These are phyloP conservation scores for Yarrowia bubula DNA, from an alignment of 805 yeast genomes.

Conservation along the genomic window DNA sequence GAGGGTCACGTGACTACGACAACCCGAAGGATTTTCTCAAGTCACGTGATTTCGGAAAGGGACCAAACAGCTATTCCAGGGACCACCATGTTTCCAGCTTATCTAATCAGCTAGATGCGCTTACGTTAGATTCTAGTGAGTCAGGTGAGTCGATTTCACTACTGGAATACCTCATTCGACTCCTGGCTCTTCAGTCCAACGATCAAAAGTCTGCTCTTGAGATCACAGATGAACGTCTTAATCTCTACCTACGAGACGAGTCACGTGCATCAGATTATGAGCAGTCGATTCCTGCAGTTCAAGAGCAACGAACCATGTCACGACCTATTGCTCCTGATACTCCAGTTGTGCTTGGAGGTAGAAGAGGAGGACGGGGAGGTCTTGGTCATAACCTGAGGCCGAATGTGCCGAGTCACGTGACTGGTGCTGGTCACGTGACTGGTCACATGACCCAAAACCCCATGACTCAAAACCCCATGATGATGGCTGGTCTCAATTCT, in stretches of 20 bases:
- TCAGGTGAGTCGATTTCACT: slow-evolving; percentile 49
- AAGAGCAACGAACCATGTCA: not conserved
- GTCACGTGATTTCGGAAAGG: not conserved
- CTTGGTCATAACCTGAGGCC: too few species aligned
- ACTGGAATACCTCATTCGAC: slow-evolving; percentile 61
- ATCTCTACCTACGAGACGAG: slow-evolving; percentile 62
- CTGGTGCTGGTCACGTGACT: not conserved
- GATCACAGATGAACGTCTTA: slow-evolving; percentile 64
- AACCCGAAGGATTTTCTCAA: not conserved
- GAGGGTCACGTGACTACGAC: slow-evolving; percentile 1
- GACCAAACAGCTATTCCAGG: too few species aligned
- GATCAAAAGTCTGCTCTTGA: slow-evolving; percentile 55
- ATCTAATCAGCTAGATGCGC: not conserved
- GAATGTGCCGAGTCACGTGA: not conserved
- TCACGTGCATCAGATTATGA: slow-evolving; percentile 28
- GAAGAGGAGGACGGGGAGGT: not conserved
- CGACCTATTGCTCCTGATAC: slow-evolving; percentile 12
- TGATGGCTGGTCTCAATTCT: not conserved
- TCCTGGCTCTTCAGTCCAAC: slow-evolving; percentile 57
- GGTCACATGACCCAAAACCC: not conserved
- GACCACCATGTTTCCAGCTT: slow-evolving; percentile 29
- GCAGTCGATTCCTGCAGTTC: not conserved
- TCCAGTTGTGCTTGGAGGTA: not conserved
- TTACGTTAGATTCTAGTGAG: slow-evolving; percentile 27
- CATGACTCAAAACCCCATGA: not conserved